Percentiles rank a stretch among this genome's conserved stretches.
Conservation (phyloP, 768 basidiomycete species). For the Kwoniella europaea region DNA sequence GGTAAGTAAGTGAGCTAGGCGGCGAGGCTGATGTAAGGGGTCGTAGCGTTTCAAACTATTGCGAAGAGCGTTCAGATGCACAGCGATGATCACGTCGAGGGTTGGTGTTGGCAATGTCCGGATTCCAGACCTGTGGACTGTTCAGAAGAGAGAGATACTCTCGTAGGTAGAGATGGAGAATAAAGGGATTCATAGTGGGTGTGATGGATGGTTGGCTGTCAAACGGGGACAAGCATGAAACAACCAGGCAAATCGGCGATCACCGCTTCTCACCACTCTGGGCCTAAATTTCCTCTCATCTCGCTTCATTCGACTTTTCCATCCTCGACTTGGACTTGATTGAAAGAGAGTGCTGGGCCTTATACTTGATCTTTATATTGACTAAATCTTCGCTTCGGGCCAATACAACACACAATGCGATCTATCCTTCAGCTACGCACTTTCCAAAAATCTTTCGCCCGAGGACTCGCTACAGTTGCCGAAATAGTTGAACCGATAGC, state of each 20-base stretch:
- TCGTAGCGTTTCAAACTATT: slow-evolving; percentile 7
- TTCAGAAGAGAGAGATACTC: background rate
- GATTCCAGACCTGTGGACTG: slow-evolving; percentile 3
- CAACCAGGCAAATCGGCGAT: background rate
- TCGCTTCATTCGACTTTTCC: background rate
- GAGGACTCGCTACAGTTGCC: slow-evolving; percentile 35
- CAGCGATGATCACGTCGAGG: background rate
- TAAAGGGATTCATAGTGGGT: background rate
- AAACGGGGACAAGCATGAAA: background rate
- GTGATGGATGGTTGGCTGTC: background rate
- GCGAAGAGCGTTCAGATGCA: background rate
- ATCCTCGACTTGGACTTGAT: background rate
- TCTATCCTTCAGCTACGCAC: slow-evolving; percentile 16
- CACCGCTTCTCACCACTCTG: background rate
- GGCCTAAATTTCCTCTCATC: background rate
- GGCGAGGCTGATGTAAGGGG: background rate
- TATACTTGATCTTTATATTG: no score
- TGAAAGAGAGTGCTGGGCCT: no score
- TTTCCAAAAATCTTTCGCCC: slow-evolving; percentile 10
- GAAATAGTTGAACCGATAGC: slow-evolving; percentile 26
- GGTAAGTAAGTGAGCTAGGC: background rate
- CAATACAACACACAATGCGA: slow-evolving; percentile 16
- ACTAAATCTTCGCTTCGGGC: no score
- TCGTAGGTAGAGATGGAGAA: background rate
- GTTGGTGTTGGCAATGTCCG: background rate